Base-by-base conservation (phyloP, 768 basidiomycete species). In the Amylocystis lapponica region DNA sequence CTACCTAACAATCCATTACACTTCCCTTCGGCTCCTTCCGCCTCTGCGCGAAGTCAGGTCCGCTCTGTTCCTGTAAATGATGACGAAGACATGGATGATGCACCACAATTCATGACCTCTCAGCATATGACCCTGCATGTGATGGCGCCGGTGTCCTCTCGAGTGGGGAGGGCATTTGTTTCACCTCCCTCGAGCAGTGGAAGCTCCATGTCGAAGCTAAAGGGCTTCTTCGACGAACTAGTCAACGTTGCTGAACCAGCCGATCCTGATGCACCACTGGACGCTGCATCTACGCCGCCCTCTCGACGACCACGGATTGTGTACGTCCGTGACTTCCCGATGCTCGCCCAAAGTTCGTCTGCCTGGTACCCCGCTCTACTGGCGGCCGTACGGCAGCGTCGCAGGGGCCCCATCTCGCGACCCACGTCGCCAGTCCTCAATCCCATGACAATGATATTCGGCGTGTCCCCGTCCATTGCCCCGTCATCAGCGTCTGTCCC, bases 401-500 rank as follows among this genome's bases (percentile, higher is more conserved):
- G 92, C 25, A 74, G 78, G 49, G 81, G 84, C 2, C 70, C 81
- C 3, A 65, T 83, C 7, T 64, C 79, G 1, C 69, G 78, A 22
- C 71, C 79, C 10, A 70, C 77, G 5, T 76, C 79, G n/a, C 74
- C 79, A 1, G 74, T 81, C 11, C 51, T 63, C 27, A 79, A 79
- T 56, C 88, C 91, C 3, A 86, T 83, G 53, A 78, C 83, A 7
- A 89, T 96, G 36, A 71, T 96, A 14, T 86, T 95, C 54, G 90
- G 91, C n/a, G 79, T 89, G 55, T 82, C 85, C 1, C 90, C 92
- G 21, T 67, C 86, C 3, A 65, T 91, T n/a, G 72, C 76, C n/a
- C 66, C 76, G 9, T 50, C 57, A 53, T 36, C 63, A 54, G 27
- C 61, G 2, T 34, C 53, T 5, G 45, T 57, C 20, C 47, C 64